These are phyloP conservation scores for Mycena citricolor DNA, from an alignment of 1,284 basidiomycete genomes.

Conservation along the genomic window DNA sequence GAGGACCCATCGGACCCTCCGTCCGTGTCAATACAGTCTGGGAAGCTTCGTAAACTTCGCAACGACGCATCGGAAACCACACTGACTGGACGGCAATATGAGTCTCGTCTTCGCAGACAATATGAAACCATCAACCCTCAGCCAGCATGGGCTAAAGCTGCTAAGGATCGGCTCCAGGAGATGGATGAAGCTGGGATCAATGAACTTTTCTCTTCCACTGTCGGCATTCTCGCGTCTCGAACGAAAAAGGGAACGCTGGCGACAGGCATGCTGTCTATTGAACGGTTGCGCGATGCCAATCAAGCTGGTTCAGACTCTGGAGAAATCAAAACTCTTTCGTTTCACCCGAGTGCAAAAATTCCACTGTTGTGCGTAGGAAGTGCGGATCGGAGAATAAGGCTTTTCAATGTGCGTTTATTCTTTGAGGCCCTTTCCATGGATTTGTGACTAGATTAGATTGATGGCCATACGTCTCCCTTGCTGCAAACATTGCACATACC, in stretches of 20 bases:
- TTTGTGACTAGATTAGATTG: conserved; percentile 72
- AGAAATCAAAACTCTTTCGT: conserved; percentile 70
- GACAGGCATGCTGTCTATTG: conserved; percentile 72
- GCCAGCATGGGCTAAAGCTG: conserved; percentile 76
- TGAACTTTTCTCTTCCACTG: conserved; percentile 62
- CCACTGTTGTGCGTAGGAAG: conserved; percentile 90
- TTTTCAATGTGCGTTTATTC: conserved; percentile 67
- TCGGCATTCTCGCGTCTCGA: conserved; percentile 50
- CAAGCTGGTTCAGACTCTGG: conserved; percentile 69
- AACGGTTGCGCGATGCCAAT: conserved; percentile 90
- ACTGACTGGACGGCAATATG: conserved; percentile 83
- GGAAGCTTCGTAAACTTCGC: conserved; percentile 84
- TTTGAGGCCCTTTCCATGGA: not conserved
- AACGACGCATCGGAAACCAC: conserved; percentile 70
- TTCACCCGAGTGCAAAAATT: conserved; percentile 78
- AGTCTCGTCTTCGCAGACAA: conserved; percentile 81
- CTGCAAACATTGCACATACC: conserved; percentile 91
- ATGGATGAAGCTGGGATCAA: conserved; percentile 40
- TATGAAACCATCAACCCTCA: conserved; percentile 89
- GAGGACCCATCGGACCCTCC: conserved; percentile 78
- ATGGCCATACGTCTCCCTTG: conserved; percentile 92
- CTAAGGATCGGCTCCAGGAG: conserved; percentile 52
- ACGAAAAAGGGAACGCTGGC: conserved; percentile 45
- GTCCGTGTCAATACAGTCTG: conserved; percentile 65
- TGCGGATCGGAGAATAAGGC: conserved; percentile 80